Evolutionary conservation across 768 basidiomycete species (phyloP).

Genomic region (Hysterangium stoloniferum): DNA sequence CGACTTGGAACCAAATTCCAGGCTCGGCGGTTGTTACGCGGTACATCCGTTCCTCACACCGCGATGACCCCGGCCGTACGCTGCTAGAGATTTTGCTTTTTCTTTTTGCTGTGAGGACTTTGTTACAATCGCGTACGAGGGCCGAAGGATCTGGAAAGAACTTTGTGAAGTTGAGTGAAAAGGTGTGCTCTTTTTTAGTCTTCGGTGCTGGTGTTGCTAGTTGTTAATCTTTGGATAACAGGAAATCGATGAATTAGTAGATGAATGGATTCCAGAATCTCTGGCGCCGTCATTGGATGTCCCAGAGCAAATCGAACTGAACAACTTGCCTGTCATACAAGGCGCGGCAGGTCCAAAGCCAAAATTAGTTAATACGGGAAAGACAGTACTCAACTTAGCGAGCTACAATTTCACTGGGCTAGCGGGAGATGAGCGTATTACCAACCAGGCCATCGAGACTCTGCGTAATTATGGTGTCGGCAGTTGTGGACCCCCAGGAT

Average conservation of each 20-base stretch:
- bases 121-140: slow-evolving; percentile 84
- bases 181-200: slow-evolving; percentile 40
- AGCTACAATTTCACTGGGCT: slow-evolving; percentile 90
- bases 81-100: slow-evolving; percentile 83
- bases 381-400: slow-evolving; percentile 76
- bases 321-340: slow-evolving; percentile 63
- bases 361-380: slow-evolving; percentile 61
- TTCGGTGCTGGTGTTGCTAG: neutral
- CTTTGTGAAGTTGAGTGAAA: slow-evolving; percentile 86
- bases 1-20: slow-evolving; percentile 65
- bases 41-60: slow-evolving; percentile 91
- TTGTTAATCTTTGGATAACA: slow-evolving; percentile 23
- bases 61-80: slow-evolving; percentile 91
- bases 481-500: slow-evolving; percentile 92
- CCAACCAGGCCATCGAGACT: slow-evolving; percentile 76
- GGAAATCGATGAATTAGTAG: slow-evolving; percentile 96
- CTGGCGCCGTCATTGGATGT: slow-evolving; percentile 56
- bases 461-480: slow-evolving; percentile 87
- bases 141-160: slow-evolving; percentile 79
- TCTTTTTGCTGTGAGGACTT: slow-evolving; percentile 80
- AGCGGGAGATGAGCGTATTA: slow-evolving; percentile 80
- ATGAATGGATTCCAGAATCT: slow-evolving; percentile 89
- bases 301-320: slow-evolving; percentile 61
- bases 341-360: slow-evolving; percentile 82
- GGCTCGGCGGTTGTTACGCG: slow-evolving; percentile 80